Conservation (phyloP, 768 basidiomycete genomes). For the Boletus pseudo-olivaceus region DNA sequence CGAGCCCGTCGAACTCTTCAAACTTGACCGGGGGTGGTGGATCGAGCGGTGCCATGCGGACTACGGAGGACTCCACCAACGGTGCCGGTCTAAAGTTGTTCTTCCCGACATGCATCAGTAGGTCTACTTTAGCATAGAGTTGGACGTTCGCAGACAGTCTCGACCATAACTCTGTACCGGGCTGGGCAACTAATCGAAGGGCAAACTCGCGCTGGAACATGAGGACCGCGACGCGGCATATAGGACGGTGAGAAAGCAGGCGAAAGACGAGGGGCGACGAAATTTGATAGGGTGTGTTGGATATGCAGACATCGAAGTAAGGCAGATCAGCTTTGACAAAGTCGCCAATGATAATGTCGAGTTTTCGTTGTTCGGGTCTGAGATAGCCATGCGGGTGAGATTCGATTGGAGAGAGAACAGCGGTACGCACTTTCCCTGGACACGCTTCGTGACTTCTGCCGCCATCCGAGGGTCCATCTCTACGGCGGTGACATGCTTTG, state of each 20-base stretch:
- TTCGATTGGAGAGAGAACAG: background rate
- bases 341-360: conserved; percentile 94
- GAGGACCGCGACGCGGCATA: conserved; percentile 91
- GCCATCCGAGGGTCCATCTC: conserved; percentile 99
- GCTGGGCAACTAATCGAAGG: conserved; percentile 81
- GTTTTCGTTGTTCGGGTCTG: conserved; percentile 93
- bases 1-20: conserved; percentile 96
- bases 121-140: conserved; percentile 93
- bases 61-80: conserved; percentile 88
- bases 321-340: conserved; percentile 98
- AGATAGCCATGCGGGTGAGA: background rate
- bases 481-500: conserved; percentile 88
- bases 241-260: conserved; percentile 90
- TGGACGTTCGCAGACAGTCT: conserved; percentile 95
- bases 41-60: conserved; percentile 86
- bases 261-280: conserved; percentile 97
- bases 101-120: conserved; percentile 93
- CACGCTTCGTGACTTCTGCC: conserved; percentile 93
- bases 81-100: conserved; percentile 97
- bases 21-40: conserved; percentile 95
- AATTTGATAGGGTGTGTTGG: conserved; percentile 98
- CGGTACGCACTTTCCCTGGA: conserved; percentile 89
- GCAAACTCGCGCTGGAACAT: conserved; percentile 99
- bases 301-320: conserved; percentile 99
- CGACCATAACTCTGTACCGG: conserved; percentile 86